Conservation (phyloP, 2,329 filamentous ascomycete genomes). For the Fusarium nisikadoi region DNA sequence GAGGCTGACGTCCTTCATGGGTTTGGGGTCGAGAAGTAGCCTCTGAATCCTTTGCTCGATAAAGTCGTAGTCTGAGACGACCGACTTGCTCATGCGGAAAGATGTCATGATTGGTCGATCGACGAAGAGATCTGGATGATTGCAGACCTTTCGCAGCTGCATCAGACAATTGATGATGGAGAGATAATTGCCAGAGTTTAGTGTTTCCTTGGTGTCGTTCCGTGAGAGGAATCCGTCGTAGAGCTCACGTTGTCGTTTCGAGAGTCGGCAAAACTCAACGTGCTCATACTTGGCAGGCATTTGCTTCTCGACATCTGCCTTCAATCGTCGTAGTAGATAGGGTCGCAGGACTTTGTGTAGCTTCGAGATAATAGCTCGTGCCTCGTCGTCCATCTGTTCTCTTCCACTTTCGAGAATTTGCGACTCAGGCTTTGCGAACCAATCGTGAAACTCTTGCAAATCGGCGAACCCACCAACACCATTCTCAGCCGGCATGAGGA, state of each 20-base stretch:
- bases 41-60: conserved; percentile 77
- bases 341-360: conserved; percentile 93
- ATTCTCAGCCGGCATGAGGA: conserved; percentile 91
- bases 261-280: conserved; percentile 93
- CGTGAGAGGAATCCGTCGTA: conserved; percentile 97
- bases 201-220: conserved; percentile 86
- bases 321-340: conserved; percentile 88
- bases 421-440: conserved; percentile 94
- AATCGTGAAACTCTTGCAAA: conserved; percentile 94
- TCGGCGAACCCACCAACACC: conserved; percentile 92
- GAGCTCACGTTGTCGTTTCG: conserved; percentile 92
- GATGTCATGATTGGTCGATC: conserved; percentile 97
- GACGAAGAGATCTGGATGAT: conserved; percentile 96
- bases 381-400: conserved; percentile 94
- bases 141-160: conserved; percentile 97
- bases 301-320: conserved; percentile 98
- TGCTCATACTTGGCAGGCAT: conserved; percentile 99
- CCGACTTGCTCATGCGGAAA: conserved; percentile 87
- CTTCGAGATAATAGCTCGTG: conserved; percentile 89
- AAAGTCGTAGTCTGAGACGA: conserved; percentile 76
- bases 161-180: conserved; percentile 99
- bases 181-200: conserved; percentile 93
- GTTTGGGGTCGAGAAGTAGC: conserved; percentile 69
- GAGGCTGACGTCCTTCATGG: conserved; percentile 74
- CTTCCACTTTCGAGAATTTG: conserved; percentile 96